Percentiles rank a stretch among this genome's conserved stretches.
phyloP scores from a whole-genome alignment of 2,329 filamentous ascomycete species.

The Aureobasidium leucospermi region DNA sequence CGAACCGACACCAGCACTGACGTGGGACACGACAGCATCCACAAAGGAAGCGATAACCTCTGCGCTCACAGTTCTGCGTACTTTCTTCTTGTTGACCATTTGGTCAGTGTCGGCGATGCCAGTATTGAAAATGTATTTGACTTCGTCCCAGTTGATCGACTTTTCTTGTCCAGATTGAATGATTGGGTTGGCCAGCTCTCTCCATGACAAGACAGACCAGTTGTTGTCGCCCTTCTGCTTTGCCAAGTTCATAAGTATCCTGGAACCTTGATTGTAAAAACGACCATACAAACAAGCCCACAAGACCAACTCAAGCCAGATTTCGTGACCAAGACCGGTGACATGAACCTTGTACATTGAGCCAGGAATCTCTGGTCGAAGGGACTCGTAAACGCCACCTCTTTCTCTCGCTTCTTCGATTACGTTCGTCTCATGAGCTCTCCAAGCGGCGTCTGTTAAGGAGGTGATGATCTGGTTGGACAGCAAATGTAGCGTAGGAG shows the following conservation, averaged over 20 bases:
- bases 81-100: constrained; percentile 14
- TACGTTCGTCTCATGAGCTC: constrained; percentile 34
- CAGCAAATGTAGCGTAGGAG: constrained; percentile 41
- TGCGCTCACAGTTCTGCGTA: constrained; percentile 46
- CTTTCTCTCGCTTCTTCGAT: constrained; percentile 23
- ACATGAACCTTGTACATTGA: constrained; percentile 35
- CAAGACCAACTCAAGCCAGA: constrained; percentile 46
- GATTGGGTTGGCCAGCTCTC: constrained; percentile 31
- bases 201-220: constrained; percentile 35
- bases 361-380: constrained; percentile 38
- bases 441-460: constrained; percentile 44
- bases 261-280: constrained; percentile 37
- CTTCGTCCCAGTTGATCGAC: constrained; percentile 23
- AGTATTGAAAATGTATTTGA: constrained; percentile 26
- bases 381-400: constrained; percentile 31
- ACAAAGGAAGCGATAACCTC: constrained; percentile 52
- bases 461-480: constrained; percentile 43
- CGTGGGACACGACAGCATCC: constrained; percentile 42
- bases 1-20: constrained; percentile 37
- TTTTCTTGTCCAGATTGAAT: constrained; percentile 19
- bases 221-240: constrained; percentile 4
- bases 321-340: constrained; percentile 35
- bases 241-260: constrained; percentile 30
- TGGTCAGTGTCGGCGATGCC: not conserved
- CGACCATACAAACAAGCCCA: constrained; percentile 45